Conservation (phyloP, 208 protist species). For the Pavlovales sp. region DNA sequence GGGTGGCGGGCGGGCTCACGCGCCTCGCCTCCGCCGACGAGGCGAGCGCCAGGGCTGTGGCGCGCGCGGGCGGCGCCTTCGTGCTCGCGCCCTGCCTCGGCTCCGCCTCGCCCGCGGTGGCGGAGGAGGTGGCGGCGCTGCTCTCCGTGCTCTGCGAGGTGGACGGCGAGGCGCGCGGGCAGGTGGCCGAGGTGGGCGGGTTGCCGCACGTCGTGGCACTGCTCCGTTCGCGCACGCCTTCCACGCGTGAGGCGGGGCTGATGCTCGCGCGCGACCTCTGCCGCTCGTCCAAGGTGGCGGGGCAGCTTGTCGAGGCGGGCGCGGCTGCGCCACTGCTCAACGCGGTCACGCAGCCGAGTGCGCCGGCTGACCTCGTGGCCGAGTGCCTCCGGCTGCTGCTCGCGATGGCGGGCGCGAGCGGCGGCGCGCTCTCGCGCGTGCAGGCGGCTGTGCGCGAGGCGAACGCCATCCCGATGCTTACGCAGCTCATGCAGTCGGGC, state of each 20-base stretch:
- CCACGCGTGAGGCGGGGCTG: neutral
- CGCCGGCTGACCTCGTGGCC: neutral
- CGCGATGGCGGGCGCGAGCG: neutral
- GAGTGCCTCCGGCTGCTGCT: neutral
- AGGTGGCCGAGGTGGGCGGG: neutral
- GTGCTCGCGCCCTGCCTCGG: neutral
- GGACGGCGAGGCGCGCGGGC: neutral
- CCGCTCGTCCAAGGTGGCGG: no score
- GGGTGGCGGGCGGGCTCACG: neutral
- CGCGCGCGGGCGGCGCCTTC: neutral
- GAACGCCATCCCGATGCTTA: neutral
- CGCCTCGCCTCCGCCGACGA: neutral
- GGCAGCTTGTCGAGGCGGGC: neutral
- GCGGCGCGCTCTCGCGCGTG: neutral
- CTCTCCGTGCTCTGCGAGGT: neutral
- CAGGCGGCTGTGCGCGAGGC: constrained; percentile 12
- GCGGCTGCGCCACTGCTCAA: neutral
- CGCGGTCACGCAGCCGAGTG: neutral
- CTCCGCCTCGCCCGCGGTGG: neutral
- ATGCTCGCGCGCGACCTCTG: neutral
- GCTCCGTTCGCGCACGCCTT: neutral
- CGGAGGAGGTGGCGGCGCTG: neutral
- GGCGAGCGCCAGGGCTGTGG: no score
- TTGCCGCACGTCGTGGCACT: neutral
- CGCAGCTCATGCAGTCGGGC: neutral